These are phyloP conservation scores for Metschnikowia lunata DNA, from an alignment of 805 yeast species.

Conservation along the genomic window DNA sequence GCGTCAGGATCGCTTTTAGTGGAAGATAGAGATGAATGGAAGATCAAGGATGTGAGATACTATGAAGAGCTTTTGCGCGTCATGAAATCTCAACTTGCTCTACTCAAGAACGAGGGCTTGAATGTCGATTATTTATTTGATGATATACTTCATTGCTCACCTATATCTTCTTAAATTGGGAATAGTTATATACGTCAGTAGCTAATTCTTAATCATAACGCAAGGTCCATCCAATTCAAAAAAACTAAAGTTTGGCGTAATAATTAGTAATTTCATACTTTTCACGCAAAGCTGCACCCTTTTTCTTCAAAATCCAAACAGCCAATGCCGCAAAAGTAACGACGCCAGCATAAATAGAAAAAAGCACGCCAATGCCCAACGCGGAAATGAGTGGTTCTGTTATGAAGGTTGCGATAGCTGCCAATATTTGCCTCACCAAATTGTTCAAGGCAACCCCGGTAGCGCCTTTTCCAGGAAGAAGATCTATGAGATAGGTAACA, in stretches of 20 bases:
- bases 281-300: constrained; percentile 62
- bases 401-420: constrained; percentile 71
- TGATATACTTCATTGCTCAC: constrained; percentile 23
- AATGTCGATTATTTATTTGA: constrained; percentile 70
- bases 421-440: constrained; percentile 64
- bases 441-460: constrained; percentile 85
- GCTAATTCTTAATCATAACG: not conserved
- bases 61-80: constrained; percentile 54
- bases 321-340: constrained; percentile 40
- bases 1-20: constrained; percentile 52
- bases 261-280: constrained; percentile 53
- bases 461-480: constrained; percentile 83
- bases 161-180: not conserved
- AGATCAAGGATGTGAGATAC: constrained; percentile 39
- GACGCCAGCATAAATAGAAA: constrained; percentile 61
- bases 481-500: constrained; percentile 75
- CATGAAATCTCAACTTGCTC: constrained; percentile 54
- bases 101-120: constrained; percentile 61
- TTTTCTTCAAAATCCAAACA: constrained; percentile 45
- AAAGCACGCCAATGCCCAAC: constrained; percentile 67
- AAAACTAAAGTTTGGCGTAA: constrained; percentile 44
- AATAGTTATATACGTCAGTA: no score
- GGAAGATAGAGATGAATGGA: constrained; percentile 12
- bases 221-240: not conserved
- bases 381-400: constrained; percentile 67